phyloP scores from a whole-genome alignment of 768 basidiomycete genomes.

The Boletellus sp. region DNA sequence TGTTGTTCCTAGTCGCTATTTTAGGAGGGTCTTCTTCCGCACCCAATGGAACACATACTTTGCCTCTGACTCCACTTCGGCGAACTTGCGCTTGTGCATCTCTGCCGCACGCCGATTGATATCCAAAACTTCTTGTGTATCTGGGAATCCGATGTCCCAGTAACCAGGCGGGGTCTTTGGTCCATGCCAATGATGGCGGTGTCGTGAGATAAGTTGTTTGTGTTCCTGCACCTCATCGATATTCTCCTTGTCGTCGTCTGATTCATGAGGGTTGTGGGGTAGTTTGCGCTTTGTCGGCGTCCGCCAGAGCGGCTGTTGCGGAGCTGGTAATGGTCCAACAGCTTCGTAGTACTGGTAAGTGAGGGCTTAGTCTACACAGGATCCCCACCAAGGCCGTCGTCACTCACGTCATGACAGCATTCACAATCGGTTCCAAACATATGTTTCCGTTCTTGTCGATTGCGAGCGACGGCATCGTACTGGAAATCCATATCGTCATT shows the following conservation, averaged over 20 bases:
- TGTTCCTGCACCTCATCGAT: conserved; percentile 45
- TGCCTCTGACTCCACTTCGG: conserved; percentile 57
- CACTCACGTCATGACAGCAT: conserved; percentile 69
- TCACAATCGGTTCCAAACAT: conserved; percentile 81
- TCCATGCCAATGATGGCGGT: conserved; percentile 67
- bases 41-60: conserved; percentile 35
- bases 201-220: conserved; percentile 67
- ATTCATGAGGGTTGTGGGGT: not conserved
- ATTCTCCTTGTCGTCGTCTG: conserved; percentile 28
- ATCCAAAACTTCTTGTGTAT: conserved; percentile 71
- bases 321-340: conserved; percentile 67
- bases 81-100: conserved; percentile 67
- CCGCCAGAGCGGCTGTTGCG: conserved; percentile 71
- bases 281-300: conserved; percentile 46
- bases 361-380: not conserved
- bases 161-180: conserved; percentile 80
- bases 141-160: conserved; percentile 89
- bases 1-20: conserved; percentile 12
- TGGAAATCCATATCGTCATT: conserved; percentile 68
- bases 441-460: conserved; percentile 54
- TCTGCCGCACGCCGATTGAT: conserved; percentile 73
- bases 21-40: not conserved
- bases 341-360: conserved; percentile 69
- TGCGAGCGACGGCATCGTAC: conserved; percentile 75
- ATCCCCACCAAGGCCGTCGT: not conserved